These are phyloP conservation scores for Erythrobasidium hasegawianum DNA, from an alignment of 1,284 basidiomycete species.

Conservation along the genomic window DNA sequence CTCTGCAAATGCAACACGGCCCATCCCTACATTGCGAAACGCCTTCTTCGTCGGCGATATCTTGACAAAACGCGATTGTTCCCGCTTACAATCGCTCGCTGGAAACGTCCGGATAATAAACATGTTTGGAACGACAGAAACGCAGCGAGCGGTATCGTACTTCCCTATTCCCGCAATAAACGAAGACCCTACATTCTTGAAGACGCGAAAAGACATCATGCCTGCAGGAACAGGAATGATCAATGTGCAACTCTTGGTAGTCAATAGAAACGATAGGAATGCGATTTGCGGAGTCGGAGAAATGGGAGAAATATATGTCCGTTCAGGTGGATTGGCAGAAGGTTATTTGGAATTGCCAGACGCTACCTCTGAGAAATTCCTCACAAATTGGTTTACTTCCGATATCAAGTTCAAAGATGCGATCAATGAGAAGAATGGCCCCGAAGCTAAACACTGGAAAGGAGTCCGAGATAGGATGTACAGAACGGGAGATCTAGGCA, in stretches of 20 bases:
- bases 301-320: slow-evolving; percentile 97
- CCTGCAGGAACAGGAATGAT: slow-evolving; percentile 97
- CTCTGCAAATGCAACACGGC: slow-evolving; percentile 85
- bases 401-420: slow-evolving; percentile 63
- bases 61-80: slow-evolving; percentile 96
- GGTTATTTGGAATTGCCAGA: slow-evolving; percentile 79
- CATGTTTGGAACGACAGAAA: slow-evolving; percentile 99
- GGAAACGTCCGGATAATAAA: slow-evolving; percentile 92
- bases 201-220: slow-evolving; percentile 96
- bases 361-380: slow-evolving; percentile 85
- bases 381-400: slow-evolving; percentile 81
- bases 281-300: slow-evolving; percentile 92
- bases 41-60: slow-evolving; percentile 99
- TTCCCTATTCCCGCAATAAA: slow-evolving; percentile 86
- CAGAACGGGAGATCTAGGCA: slow-evolving; percentile 90
- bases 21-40: slow-evolving; percentile 79
- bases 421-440: slow-evolving; percentile 60
- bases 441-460: slow-evolving; percentile 79
- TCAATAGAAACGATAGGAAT: slow-evolving; percentile 85
- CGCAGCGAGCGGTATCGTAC: slow-evolving; percentile 97
- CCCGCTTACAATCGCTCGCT: slow-evolving; percentile 88
- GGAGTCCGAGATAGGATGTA: slow-evolving; percentile 99
- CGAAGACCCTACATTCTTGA: slow-evolving; percentile 81
- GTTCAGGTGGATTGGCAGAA: slow-evolving; percentile 91
- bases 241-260: slow-evolving; percentile 94